These are phyloP conservation scores for Huntiella omanensis DNA, from an alignment of 2,329 filamentous ascomycete species.

Conservation along the genomic window DNA sequence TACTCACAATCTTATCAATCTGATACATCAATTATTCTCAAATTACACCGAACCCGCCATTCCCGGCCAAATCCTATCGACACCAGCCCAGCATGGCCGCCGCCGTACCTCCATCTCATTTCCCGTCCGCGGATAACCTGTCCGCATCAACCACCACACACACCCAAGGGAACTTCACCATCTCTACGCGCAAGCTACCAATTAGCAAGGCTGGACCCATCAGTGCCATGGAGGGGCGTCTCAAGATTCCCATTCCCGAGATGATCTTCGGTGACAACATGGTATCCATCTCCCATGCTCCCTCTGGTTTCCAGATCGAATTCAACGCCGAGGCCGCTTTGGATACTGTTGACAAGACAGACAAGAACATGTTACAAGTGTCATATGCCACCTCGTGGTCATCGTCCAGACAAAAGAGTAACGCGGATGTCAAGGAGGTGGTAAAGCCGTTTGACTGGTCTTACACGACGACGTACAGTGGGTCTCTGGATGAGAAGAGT, in stretches of 20 bases:
- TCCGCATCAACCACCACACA: constrained; percentile 35
- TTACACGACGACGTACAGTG: constrained; percentile 76
- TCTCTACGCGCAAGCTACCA: constrained; percentile 74
- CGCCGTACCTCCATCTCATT: constrained; percentile 14
- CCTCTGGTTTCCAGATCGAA: constrained; percentile 55
- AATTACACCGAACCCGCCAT: not conserved
- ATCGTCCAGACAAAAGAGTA: constrained; percentile 45
- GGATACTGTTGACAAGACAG: constrained; percentile 86
- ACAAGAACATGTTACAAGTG: constrained; percentile 75
- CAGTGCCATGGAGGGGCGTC: constrained; percentile 57
- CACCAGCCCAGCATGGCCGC: constrained; percentile 21
- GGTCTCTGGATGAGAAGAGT: constrained; percentile 34
- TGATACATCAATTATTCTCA: not conserved
- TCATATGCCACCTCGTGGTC: constrained; percentile 81
- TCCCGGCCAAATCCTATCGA: constrained; percentile 18
- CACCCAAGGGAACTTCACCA: constrained; percentile 47
- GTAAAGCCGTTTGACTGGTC: constrained; percentile 98
- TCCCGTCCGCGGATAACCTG: constrained; percentile 30
- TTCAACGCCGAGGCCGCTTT: constrained; percentile 81
- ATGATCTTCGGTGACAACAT: constrained; percentile 99
- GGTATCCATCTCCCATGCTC: constrained; percentile 53
- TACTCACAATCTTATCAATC: not conserved
- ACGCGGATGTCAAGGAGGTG: constrained; percentile 72
- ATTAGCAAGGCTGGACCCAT: constrained; percentile 88
- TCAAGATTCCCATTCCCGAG: constrained; percentile 80